Evolutionary conservation across 805 yeast species (phyloP).

Genomic region (Zygosaccharomyces siamensis): DNA sequence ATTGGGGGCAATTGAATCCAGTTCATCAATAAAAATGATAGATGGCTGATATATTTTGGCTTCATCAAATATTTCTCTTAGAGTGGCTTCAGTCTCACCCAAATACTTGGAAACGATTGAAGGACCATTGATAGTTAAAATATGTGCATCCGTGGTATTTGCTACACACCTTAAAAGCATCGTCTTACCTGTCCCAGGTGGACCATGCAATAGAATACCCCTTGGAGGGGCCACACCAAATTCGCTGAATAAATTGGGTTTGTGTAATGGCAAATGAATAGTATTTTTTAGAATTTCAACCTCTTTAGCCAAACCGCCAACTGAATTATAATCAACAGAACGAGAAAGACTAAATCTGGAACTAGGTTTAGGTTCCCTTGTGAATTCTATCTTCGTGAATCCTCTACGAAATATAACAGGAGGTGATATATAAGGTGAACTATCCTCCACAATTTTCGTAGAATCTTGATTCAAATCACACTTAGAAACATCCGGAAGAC

Average conservation of each 20-base stretch:
- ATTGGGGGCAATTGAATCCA: slow-evolving; percentile 86
- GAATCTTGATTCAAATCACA: slow-evolving; percentile 32
- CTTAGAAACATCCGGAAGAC: slow-evolving; percentile 38
- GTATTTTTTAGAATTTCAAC: slow-evolving; percentile 58
- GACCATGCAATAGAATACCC: slow-evolving; percentile 91
- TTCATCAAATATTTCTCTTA: slow-evolving; percentile 79
- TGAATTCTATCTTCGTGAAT: slow-evolving; percentile 26
- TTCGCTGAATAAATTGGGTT: slow-evolving; percentile 68
- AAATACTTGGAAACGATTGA: slow-evolving; percentile 86
- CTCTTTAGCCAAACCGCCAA: slow-evolving; percentile 76
- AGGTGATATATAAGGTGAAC: slow-evolving; percentile 40
- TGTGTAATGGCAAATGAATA: slow-evolving; percentile 73
- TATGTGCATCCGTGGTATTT: slow-evolving; percentile 72
- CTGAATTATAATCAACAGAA: slow-evolving; percentile 43
- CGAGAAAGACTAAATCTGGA: slow-evolving; percentile 44
- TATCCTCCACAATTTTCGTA: slow-evolving; percentile 14
- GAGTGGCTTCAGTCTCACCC: slow-evolving; percentile 87
- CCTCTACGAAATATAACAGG: slow-evolving; percentile 43
- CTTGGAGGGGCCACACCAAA: slow-evolving; percentile 92
- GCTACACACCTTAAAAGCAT: slow-evolving; percentile 82
- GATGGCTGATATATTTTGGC: slow-evolving; percentile 85
- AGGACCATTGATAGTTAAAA: slow-evolving; percentile 83
- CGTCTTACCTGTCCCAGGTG: slow-evolving; percentile 96
- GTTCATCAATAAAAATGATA: slow-evolving; percentile 84
- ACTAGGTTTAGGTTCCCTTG: slow-evolving; percentile 26